These are phyloP conservation scores for Liriodendron chinense DNA, from an alignment of 164 flowering plant species.

Conservation along the genomic window DNA sequence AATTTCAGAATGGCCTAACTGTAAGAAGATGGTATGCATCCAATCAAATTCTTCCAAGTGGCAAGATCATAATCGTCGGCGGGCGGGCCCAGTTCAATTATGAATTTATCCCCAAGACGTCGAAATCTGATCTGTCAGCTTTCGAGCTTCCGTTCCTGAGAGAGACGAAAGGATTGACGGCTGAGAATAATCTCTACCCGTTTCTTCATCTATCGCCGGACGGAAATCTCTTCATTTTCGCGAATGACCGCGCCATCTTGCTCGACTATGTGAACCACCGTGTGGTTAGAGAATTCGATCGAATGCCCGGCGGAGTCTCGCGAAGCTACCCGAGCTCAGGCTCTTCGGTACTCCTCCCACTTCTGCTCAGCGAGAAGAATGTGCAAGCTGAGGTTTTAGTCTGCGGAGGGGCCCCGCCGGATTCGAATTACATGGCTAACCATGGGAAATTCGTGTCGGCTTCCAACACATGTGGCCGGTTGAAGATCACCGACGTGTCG, in stretches of 20 bases:
- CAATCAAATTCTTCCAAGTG: constrained; percentile 39
- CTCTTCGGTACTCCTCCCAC: constrained; percentile 45
- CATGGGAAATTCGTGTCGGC: constrained; percentile 31
- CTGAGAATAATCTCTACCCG: constrained; percentile 50
- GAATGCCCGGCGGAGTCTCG: constrained; percentile 38
- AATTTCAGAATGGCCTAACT: constrained; percentile 21
- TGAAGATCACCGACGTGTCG: constrained; percentile 22
- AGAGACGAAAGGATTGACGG: constrained; percentile 16
- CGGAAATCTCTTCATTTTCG: constrained; percentile 53
- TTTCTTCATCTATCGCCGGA: constrained; percentile 38
- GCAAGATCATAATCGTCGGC: constrained; percentile 40
- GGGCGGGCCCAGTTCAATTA: constrained; percentile 36
- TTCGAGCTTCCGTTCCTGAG: constrained; percentile 31
- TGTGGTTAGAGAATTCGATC: constrained; percentile 34
- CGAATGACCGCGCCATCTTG: constrained; percentile 41
- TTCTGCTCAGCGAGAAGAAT: constrained; percentile 2
- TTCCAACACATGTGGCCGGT: constrained; percentile 36
- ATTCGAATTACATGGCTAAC: constrained; percentile 20
- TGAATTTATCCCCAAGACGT: constrained; percentile 41
- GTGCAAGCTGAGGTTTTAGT: constrained; percentile 39
- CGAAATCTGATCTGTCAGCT: neutral
- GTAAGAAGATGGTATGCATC: constrained; percentile 47
- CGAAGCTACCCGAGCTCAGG: constrained; percentile 56
- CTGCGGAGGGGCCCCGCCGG: constrained; percentile 52
- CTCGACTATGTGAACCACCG: constrained; percentile 34